Percentiles rank a stretch among this genome's conserved stretches.
These are phyloP conservation scores for Pyrenophora teres DNA, from an alignment of 2,329 filamentous ascomycete species.

Conservation along the genomic window DNA sequence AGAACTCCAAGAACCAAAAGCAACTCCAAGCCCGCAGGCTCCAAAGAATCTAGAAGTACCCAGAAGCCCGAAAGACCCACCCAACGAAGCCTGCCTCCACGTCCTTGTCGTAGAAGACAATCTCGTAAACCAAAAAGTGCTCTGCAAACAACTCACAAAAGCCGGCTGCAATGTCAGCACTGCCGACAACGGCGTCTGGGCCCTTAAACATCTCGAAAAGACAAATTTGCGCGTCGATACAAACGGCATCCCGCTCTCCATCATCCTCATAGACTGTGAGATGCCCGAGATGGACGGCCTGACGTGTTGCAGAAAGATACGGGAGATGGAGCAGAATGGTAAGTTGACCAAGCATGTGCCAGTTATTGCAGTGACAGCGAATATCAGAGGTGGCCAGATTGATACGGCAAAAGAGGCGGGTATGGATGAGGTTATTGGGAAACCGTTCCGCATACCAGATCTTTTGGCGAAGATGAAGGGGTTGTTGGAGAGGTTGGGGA, in stretches of 20 bases:
- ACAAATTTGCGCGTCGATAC: slow-evolving; percentile 18
- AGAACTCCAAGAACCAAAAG: too few relatives aligned
- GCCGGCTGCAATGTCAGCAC: slow-evolving; percentile 35
- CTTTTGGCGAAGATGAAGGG: slow-evolving; percentile 9
- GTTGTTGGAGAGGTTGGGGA: too few relatives aligned
- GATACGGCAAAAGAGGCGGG: slow-evolving; percentile 36
- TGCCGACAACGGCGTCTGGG: slow-evolving; percentile 42
- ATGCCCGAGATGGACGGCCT: slow-evolving; percentile 50
- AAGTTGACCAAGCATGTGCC: slow-evolving; percentile 36
- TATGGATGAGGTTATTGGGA: slow-evolving; percentile 45
- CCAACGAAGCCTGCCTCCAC: slow-evolving; percentile 19
- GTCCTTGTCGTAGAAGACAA: slow-evolving; percentile 47
- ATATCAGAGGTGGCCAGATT: slow-evolving; percentile 43
- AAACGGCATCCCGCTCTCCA: slow-evolving; percentile 26
- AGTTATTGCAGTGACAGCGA: slow-evolving; percentile 46
- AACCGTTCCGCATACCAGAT: slow-evolving; percentile 43
- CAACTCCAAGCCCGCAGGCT: too few relatives aligned
- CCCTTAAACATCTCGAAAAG: slow-evolving; percentile 31
- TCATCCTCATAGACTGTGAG: slow-evolving; percentile 46
- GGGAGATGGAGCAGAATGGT: slow-evolving; percentile 33
- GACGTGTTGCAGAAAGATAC: slow-evolving; percentile 39
- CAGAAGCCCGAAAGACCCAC: background rate
- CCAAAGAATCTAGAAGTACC: too few relatives aligned
- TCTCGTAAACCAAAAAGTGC: slow-evolving; percentile 44
- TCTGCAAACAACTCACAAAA: slow-evolving; percentile 40